Conservation (phyloP, 257 asterid species). For the Haberlea rhodopensis region DNA sequence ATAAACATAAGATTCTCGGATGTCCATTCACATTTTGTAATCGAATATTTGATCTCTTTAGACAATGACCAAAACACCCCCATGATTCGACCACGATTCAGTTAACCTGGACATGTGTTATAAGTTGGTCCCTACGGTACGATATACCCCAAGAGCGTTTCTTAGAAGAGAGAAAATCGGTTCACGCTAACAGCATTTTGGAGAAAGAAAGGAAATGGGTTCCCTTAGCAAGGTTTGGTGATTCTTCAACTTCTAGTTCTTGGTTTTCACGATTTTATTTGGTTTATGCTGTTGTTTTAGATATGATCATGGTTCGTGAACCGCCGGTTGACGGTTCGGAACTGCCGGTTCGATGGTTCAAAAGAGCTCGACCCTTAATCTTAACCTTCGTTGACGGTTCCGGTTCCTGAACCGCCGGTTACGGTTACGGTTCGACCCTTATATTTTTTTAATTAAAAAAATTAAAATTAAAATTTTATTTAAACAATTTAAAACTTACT, state of each 20-base stretch:
- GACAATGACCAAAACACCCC: slow-evolving; percentile 30
- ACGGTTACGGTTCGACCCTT: too few species aligned
- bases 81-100: slow-evolving; percentile 11
- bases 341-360: too few species aligned
- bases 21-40: slow-evolving; percentile 9
- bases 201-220: slow-evolving; percentile 29
- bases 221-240: slow-evolving; percentile 37
- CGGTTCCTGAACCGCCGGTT: too few species aligned
- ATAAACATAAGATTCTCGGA: too few species aligned
- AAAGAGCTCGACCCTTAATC: too few species aligned
- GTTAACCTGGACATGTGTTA: slow-evolving; percentile 36
- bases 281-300: not conserved
- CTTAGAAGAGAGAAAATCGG: slow-evolving; percentile 17
- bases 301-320: too few species aligned
- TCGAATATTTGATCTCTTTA: slow-evolving; percentile 12
- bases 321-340: too few species aligned
- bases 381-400: too few species aligned
- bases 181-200: slow-evolving; percentile 1
- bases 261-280: not conserved
- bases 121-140: slow-evolving; percentile 18
- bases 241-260: not conserved
- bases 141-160: not conserved
- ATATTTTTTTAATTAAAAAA: too few species aligned
- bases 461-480: too few species aligned
- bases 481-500: too few species aligned